Percentiles rank a stretch among this genome's conserved stretches.
phyloP scores from a whole-genome alignment of 352 stramenopile species.

The Albugo laibachii region DNA sequence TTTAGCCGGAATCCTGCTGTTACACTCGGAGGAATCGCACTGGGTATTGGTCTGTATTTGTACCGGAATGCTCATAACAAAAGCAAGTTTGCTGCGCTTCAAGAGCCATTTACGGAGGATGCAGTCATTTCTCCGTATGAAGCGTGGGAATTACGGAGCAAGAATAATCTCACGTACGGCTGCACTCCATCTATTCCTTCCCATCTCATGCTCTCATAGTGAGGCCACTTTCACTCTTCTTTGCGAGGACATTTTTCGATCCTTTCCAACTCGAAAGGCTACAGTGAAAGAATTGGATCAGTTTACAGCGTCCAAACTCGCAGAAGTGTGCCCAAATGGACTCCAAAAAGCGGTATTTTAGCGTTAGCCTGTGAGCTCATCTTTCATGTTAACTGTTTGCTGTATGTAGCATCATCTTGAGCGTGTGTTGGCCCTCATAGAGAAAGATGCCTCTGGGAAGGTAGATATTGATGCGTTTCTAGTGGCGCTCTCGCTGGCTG shows the following conservation, averaged over 20 bases:
- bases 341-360: conserved; percentile 30
- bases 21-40: conserved; percentile 40
- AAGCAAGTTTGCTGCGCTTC: conserved; percentile 57
- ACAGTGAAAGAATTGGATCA: conserved; percentile 60
- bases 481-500: conserved; percentile 64
- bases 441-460: conserved; percentile 30
- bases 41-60: conserved; percentile 48
- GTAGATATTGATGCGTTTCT: conserved; percentile 44
- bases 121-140: conserved; percentile 72
- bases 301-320: conserved; percentile 52
- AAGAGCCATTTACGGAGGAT: conserved; percentile 45
- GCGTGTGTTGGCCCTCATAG: conserved; percentile 45
- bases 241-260: conserved; percentile 19
- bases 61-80: conserved; percentile 51
- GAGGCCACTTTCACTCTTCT: conserved; percentile 29
- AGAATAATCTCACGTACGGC: conserved; percentile 57
- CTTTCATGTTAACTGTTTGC: not conserved
- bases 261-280: conserved; percentile 43
- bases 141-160: conserved; percentile 63
- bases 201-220: conserved; percentile 7
- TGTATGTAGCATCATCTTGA: conserved; percentile 42
- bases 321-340: conserved; percentile 26
- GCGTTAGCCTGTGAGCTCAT: no score
- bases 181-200: not conserved
- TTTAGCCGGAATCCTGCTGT: conserved; percentile 75